Base-by-base conservation (phyloP, 2,329 filamentous ascomycete species). In the Exophiala dermatitidis region DNA sequence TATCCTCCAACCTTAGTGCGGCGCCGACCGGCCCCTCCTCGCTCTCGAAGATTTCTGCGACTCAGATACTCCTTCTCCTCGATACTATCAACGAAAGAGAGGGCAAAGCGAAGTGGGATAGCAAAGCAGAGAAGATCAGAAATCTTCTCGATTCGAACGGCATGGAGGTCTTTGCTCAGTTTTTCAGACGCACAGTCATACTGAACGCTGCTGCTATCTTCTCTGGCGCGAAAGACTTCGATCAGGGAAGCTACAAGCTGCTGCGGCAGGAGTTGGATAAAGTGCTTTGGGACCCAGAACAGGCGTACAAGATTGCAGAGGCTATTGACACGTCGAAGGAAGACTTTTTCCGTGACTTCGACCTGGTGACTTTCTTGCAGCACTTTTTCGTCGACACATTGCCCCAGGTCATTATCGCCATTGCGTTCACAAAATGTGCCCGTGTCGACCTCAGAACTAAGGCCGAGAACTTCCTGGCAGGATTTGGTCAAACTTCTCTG, bases 161-260 rank as follows among this genome's bases (percentile, higher is more conserved):
- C 68, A 98, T 98, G 91, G 94, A 98, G 79, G 90, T 96, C 68
- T 96, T 90, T 71, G 84, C 88, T 57, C 94, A 90, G 77, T 96
- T 93, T 72, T 95, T 98, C 73, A 85, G 89, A 71, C 88, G 91
- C 72, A 79, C 97, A 69, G 82, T 98, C 67, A 86, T 86, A 72
- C 85, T 85, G 73, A 96, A 96, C 82, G 89, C 90, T 65, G 77
- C 85, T 60, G 85, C 93, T 66, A 93, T 98, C 69, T 97, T 97
- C 68, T 77, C 84, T 50, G 87, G 82, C 64, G 52, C 57, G 30
- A 81, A 89, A 71, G 80, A 82, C 52, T 80, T 83, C 60, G 80
- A 88, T 60, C 87, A 86, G 70, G 88, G 86, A 58, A 94, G 87
- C 70, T 94, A 95, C 68, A 84, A 85, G 57, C 78, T 97, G 51